A percentile compares a stretch with the other conserved stretches of the same genome.
Evolutionary conservation across 768 basidiomycete species (phyloP).

Genomic region (Collybiopsis confluens): DNA sequence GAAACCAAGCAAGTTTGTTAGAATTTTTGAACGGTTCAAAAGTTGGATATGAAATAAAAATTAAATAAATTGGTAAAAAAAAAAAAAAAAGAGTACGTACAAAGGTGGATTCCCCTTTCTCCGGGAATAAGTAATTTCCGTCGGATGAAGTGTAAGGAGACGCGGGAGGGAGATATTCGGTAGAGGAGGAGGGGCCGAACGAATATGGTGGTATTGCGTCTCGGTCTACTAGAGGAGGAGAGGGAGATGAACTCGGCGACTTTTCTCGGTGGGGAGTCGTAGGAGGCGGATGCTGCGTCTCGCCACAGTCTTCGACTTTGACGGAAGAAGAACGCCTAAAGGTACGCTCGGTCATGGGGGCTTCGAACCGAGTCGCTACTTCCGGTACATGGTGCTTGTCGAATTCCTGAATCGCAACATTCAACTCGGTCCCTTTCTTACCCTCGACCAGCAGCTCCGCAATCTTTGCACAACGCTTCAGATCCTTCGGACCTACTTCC

Average conservation of each 20-base stretch:
- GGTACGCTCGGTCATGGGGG: constrained; percentile 65
- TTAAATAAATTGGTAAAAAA: too few species aligned
- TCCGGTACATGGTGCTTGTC: constrained; percentile 52
- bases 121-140: constrained; percentile 23
- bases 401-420: constrained; percentile 51
- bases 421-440: constrained; percentile 51
- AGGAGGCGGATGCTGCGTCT: neutral
- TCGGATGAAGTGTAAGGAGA: constrained; percentile 30
- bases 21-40: constrained; percentile 73
- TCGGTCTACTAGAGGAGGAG: constrained; percentile 9
- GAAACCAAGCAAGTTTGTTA: constrained; percentile 55
- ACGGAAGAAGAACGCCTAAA: constrained; percentile 66
- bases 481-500: constrained; percentile 61
- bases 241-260: constrained; percentile 20
- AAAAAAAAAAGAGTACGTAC: constrained; percentile 34
- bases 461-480: constrained; percentile 62
- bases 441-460: constrained; percentile 57
- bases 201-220: constrained; percentile 2
- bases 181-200: neutral
- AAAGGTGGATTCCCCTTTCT: constrained; percentile 43
- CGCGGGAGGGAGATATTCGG: constrained; percentile 19
- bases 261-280: constrained; percentile 17
- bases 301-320: constrained; percentile 31
- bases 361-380: constrained; percentile 68
- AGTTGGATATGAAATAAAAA: too few species aligned